Evolutionary conservation across 1,284 basidiomycete species (phyloP).

Genomic region (Boletus sp.): DNA sequence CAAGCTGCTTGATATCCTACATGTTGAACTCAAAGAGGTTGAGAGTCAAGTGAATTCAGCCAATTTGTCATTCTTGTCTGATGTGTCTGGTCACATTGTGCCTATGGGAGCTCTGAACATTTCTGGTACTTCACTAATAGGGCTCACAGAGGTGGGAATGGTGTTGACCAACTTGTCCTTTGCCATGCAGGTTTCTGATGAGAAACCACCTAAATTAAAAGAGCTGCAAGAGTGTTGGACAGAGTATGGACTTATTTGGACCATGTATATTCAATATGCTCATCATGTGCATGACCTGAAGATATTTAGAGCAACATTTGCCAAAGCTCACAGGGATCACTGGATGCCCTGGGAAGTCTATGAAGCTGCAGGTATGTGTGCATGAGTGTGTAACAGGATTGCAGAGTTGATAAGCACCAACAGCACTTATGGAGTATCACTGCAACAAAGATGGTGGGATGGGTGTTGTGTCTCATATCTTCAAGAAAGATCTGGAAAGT

Average conservation of each 20-base stretch:
- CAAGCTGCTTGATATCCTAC: conserved; percentile 68
- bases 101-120: conserved; percentile 28
- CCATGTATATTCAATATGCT: conserved; percentile 87
- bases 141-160: conserved; percentile 26
- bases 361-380: conserved; percentile 78
- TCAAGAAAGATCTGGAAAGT: conserved; percentile 89
- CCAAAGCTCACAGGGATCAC: conserved; percentile 81
- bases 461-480: conserved; percentile 86
- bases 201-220: conserved; percentile 47
- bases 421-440: conserved; percentile 96
- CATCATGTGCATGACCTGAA: conserved; percentile 51
- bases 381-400: conserved; percentile 2
- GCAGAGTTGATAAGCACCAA: conserved; percentile 11
- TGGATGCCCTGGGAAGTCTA: conserved; percentile 92
- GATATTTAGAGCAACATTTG: conserved; percentile 77
- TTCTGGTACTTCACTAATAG: conserved; percentile 13
- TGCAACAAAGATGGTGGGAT: conserved; percentile 75
- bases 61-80: conserved; percentile 40
- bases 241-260: conserved; percentile 69
- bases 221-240: conserved; percentile 62
- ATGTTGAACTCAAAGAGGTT: conserved; percentile 70
- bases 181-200: conserved; percentile 43
- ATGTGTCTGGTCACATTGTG: conserved; percentile 28
- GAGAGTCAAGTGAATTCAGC: conserved; percentile 51
- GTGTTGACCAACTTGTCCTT: conserved; percentile 43